These are phyloP conservation scores for Voacanga thouarsii DNA, from an alignment of 257 asterid genomes.

Conservation along the genomic window DNA sequence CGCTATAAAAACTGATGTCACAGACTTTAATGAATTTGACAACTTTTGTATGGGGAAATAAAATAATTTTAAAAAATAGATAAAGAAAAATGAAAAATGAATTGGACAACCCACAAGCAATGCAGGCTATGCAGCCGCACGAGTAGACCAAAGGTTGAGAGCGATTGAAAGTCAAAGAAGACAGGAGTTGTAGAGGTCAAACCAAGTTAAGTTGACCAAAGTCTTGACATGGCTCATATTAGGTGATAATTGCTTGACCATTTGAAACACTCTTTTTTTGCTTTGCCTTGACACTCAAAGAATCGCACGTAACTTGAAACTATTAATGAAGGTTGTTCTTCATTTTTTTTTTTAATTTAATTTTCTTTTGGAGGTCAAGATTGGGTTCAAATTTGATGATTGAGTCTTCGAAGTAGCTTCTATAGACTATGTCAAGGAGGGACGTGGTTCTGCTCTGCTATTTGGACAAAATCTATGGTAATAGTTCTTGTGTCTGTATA, in stretches of 20 bases:
- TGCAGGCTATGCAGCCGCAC: neutral
- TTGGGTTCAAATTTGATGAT: no score
- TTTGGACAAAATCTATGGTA: no score
- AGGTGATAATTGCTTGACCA: neutral
- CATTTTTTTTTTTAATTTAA: no score
- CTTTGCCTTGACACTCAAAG: neutral
- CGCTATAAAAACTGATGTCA: no score
- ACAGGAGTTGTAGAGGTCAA: neutral
- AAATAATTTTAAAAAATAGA: neutral
- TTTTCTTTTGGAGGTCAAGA: no score
- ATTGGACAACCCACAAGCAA: neutral
- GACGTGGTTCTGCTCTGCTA: no score
- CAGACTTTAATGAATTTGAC: no score
- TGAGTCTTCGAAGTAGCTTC: no score
- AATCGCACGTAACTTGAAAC: neutral
- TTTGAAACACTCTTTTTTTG: neutral
- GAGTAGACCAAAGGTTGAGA: neutral
- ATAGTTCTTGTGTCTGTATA: no score
- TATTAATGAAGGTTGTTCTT: no score
- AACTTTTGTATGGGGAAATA: neutral
- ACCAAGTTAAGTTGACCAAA: neutral
- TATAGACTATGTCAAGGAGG: no score
- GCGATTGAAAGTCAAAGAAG: neutral
- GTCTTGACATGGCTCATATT: neutral
- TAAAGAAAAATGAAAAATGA: neutral